Conservation (phyloP, 495 filamentous ascomycete genomes). For the Aspergillus saccharolyticus region DNA sequence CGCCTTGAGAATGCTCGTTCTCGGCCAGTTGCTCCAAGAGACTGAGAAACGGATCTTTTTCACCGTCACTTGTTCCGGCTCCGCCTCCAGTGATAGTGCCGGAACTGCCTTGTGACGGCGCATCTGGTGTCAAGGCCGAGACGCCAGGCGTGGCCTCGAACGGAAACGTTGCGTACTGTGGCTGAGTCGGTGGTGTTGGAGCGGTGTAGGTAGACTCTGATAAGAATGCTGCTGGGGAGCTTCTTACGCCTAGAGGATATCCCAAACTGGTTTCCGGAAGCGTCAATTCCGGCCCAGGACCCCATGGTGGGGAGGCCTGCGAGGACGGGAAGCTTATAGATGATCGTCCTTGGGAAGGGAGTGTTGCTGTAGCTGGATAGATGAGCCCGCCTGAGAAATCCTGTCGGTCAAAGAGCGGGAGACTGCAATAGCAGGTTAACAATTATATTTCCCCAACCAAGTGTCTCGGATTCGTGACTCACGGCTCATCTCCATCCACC, state of each 20-base stretch:
- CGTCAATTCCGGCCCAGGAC: conserved; percentile 9
- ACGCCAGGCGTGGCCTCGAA: conserved; percentile 28
- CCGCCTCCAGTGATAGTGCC: conserved; percentile 22
- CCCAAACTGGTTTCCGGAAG: conserved; percentile 7
- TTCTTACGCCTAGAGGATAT: conserved; percentile 33
- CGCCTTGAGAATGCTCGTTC: conserved; percentile 57
- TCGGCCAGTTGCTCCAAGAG: conserved; percentile 76
- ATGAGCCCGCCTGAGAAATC: conserved; percentile 13
- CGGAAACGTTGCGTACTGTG: conserved; percentile 43
- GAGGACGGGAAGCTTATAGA: conserved; percentile 17
- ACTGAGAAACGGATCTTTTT: conserved; percentile 76
- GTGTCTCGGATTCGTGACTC: not conserved
- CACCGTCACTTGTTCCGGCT: conserved; percentile 33
- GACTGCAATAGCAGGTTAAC: not conserved
- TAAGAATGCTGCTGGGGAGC: conserved; percentile 31
- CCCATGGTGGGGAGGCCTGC: conserved; percentile 11
- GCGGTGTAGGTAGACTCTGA: conserved; percentile 5
- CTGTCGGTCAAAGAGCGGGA: conserved; percentile 4
- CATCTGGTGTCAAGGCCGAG: conserved; percentile 32
- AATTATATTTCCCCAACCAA: not conserved
- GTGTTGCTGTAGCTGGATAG: conserved; percentile 15
- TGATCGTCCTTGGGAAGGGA: conserved; percentile 23
- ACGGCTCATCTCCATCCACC: conserved; percentile 42
- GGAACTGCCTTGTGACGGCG: conserved; percentile 33
- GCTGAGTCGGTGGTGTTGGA: conserved; percentile 30